These are phyloP conservation scores for Sporothrix inflata DNA, from an alignment of 2,329 filamentous ascomycete species.

Conservation along the genomic window DNA sequence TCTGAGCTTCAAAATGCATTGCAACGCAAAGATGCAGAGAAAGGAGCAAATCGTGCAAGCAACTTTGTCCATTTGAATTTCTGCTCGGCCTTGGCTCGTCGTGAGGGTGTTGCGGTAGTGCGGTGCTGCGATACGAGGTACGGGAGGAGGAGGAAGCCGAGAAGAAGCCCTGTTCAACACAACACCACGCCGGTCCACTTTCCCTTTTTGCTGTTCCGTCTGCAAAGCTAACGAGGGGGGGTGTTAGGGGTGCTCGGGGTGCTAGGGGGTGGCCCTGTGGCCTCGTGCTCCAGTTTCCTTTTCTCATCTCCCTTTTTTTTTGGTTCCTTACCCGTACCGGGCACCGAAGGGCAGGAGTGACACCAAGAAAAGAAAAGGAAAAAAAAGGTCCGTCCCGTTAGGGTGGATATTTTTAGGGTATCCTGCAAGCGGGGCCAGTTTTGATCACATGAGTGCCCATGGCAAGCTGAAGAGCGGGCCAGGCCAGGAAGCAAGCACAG, in stretches of 20 bases:
- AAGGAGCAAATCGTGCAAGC: background rate
- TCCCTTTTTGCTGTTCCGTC: background rate
- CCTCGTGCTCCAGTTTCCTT: background rate
- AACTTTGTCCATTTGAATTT: background rate
- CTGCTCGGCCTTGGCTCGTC: background rate
- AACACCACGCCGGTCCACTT: background rate
- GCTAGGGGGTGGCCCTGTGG: background rate
- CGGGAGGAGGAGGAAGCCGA: background rate
- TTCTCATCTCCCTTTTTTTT: background rate
- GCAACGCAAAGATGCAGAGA: background rate
- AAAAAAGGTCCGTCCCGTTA: conserved; percentile 33
- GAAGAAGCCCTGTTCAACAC: background rate
- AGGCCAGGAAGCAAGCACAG: conserved; percentile 7
- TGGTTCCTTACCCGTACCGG: conserved; percentile 31
- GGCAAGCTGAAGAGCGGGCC: conserved; percentile 25
- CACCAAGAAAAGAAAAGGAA: conserved; percentile 17
- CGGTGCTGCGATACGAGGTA: background rate
- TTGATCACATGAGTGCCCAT: conserved; percentile 32
- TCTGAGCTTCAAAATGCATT: background rate
- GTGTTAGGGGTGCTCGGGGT: background rate
- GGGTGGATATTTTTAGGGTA: conserved; percentile 24
- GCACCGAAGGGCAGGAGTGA: conserved; percentile 25
- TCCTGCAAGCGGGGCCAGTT: conserved; percentile 26
- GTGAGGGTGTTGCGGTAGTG: background rate
- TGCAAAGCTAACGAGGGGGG: background rate